Evolutionary conservation across 2,329 filamentous ascomycete genomes (phyloP).

Genomic region (Epichloe elymi): DNA sequence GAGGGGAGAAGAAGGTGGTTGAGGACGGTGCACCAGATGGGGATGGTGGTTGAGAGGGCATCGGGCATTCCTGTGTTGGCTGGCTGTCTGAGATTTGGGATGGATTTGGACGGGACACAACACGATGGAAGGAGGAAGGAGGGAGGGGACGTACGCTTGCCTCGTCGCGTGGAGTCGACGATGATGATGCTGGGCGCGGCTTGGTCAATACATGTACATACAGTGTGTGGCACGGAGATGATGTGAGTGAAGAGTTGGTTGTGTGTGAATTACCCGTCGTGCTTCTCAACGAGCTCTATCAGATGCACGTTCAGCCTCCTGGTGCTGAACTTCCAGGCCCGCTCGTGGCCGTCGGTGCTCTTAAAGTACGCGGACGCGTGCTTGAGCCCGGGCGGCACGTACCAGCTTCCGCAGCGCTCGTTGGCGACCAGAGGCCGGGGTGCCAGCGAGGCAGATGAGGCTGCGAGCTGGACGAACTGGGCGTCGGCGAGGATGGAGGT

Average conservation of each 20-base stretch:
- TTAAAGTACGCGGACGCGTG: constrained; percentile 83
- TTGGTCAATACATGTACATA: not conserved
- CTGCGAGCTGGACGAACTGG: constrained; percentile 54
- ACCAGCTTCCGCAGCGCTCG: constrained; percentile 94
- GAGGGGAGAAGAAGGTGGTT: constrained; percentile 66
- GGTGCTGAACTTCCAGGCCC: constrained; percentile 82
- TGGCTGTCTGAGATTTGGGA: not conserved
- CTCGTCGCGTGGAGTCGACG: constrained; percentile 83
- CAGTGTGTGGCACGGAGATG: not conserved
- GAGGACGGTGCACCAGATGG: constrained; percentile 83
- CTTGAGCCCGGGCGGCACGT: constrained; percentile 56
- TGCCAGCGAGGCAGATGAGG: constrained; percentile 27
- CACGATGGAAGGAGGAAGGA: too few species aligned
- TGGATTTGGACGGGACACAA: too few species aligned
- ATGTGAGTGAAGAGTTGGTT: not conserved
- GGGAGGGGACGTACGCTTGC: constrained; percentile 51
- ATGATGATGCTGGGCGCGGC: constrained; percentile 50
- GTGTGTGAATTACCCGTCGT: constrained; percentile 50
- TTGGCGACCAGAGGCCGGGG: constrained; percentile 73
- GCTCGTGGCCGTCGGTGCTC: constrained; percentile 87
- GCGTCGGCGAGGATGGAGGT: constrained; percentile 67
- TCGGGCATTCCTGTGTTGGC: constrained; percentile 68
- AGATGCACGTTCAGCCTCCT: constrained; percentile 76
- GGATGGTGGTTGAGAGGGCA: constrained; percentile 83
- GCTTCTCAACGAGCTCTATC: constrained; percentile 48